Evolutionary conservation across 345 rosid species (phyloP).

Genomic region (Abelmoschus esculentus): DNA sequence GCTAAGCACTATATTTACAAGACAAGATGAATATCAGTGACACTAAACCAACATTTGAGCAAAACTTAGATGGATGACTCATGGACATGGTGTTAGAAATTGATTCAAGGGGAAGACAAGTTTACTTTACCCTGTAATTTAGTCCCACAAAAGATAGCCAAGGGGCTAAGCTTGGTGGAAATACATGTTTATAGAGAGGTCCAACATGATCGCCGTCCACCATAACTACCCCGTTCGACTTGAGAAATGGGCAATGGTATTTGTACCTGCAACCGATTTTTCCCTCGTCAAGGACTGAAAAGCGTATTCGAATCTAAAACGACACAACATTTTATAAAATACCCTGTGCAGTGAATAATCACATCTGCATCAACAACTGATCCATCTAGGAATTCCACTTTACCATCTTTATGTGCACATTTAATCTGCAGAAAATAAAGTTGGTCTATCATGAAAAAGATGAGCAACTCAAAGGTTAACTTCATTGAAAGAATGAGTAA

Average conservation of each 20-base stretch:
- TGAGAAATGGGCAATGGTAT: constrained; percentile 12
- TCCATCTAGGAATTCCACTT: constrained; percentile 9
- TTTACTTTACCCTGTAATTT: not conserved
- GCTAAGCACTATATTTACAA: too few relatives aligned
- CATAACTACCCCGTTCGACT: not conserved
- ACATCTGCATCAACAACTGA: constrained; percentile 5
- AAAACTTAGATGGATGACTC: too few relatives aligned
- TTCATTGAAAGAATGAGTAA: not conserved
- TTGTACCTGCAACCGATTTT: constrained; percentile 9
- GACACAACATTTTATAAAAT: not conserved
- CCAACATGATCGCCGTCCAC: constrained; percentile 8
- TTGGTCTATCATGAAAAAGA: not conserved
- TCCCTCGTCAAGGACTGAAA: not conserved
- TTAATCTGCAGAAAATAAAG: not conserved
- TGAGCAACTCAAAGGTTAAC: not conserved
- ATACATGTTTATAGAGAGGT: constrained; percentile 11
- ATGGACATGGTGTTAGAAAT: too few relatives aligned
- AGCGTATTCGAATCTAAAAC: not conserved
- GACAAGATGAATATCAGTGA: too few relatives aligned
- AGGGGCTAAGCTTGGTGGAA: constrained; percentile 10
- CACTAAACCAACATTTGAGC: too few relatives aligned
- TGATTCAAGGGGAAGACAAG: not conserved
- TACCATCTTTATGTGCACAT: constrained; percentile 11
- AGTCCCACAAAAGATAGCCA: constrained; percentile 14
- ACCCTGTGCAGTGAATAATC: constrained; percentile 9